Percentiles rank a stretch among this genome's conserved stretches.
Conservation (phyloP, 192 early-diverging fungal genomes). For the Podila horticola region DNA sequence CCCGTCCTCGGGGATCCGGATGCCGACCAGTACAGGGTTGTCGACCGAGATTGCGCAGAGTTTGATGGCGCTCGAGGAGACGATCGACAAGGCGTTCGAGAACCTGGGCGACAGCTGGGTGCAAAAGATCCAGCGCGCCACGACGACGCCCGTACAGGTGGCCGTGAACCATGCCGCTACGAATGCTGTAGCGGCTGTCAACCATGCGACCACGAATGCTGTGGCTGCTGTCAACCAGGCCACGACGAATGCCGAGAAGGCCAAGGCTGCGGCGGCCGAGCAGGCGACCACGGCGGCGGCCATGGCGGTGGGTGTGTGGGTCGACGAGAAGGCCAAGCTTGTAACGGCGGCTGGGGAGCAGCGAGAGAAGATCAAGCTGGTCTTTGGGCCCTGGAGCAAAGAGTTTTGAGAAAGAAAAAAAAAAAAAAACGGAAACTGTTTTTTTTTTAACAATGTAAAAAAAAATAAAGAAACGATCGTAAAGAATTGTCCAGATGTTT, state of each 20-base stretch:
- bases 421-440: not conserved
- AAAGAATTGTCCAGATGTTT: too few relatives aligned
- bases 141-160: not conserved
- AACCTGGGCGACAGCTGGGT: not conserved
- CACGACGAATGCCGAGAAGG: not conserved
- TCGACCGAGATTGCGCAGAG: conserved; percentile 18
- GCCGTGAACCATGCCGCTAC: not conserved
- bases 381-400: conserved; percentile 4
- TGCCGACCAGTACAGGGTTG: not conserved
- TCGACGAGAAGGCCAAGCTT: not conserved
- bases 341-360: not conserved
- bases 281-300: not conserved
- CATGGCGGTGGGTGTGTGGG: not conserved
- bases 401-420: not conserved
- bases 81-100: conserved; percentile 3
- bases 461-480: not conserved
- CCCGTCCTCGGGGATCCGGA: not conserved
- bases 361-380: not conserved
- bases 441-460: not conserved
- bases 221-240: not conserved
- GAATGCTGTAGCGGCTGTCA: not conserved
- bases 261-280: not conserved
- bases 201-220: not conserved
- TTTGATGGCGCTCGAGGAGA: conserved; percentile 6
- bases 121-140: not conserved